phyloP scores from a whole-genome alignment of 2,329 filamentous ascomycete species.

The Capronia coronata region DNA sequence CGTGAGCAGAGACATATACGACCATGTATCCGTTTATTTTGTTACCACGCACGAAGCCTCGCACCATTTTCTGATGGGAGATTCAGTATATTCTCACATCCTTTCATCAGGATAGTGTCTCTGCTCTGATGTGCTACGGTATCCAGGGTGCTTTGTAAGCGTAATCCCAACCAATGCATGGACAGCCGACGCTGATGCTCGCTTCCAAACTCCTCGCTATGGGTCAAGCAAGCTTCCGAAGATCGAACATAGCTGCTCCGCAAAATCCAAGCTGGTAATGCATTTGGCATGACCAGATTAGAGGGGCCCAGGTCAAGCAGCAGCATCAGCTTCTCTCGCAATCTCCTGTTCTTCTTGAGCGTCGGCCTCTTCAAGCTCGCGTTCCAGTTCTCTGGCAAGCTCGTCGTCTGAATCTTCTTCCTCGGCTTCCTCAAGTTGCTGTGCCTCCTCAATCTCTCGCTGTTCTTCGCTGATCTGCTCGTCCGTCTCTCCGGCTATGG shows the following conservation, averaged over 20 bases:
- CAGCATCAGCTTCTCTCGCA: slow-evolving; percentile 1
- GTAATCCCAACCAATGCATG: background rate
- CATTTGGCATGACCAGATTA: background rate
- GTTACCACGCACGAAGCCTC: no score
- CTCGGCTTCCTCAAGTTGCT: slow-evolving; percentile 30
- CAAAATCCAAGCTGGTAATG: background rate
- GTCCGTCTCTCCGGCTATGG: slow-evolving; percentile 11
- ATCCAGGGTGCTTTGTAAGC: background rate
- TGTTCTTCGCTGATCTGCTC: slow-evolving; percentile 30
- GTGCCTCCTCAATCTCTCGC: slow-evolving; percentile 30
- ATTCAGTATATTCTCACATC: no score
- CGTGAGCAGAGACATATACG: no score
- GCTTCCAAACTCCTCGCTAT: slow-evolving; percentile 16
- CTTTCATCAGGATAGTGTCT: no score
- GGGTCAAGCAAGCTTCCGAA: background rate
- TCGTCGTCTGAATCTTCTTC: slow-evolving; percentile 43
- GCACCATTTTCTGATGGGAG: no score
- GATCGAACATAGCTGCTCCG: background rate
- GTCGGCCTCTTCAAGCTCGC: slow-evolving; percentile 47
- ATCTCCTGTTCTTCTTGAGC: slow-evolving; percentile 20
- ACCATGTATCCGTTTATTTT: no score
- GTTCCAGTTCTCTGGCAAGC: slow-evolving; percentile 51
- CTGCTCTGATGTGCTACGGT: background rate
- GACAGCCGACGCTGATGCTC: background rate
- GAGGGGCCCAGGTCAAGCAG: background rate